Conservation (phyloP, 257 asterid species). For the Misopates orontium region DNA sequence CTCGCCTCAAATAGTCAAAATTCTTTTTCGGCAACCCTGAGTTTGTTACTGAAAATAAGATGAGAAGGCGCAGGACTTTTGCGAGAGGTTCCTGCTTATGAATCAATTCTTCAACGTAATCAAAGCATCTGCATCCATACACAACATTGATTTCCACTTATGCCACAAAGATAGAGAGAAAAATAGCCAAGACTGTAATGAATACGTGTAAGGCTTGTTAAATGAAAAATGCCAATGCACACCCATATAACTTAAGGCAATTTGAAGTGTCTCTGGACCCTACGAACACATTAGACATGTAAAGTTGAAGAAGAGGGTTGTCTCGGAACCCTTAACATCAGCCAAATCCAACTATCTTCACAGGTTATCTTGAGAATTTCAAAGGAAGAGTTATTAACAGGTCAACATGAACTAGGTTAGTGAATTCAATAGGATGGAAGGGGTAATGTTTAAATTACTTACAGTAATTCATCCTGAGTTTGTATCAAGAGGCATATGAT, state of each 20-base stretch:
- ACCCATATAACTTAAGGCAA: slow-evolving; percentile 11
- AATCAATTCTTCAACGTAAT: slow-evolving; percentile 91
- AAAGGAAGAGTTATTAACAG: background rate
- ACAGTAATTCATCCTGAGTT: background rate
- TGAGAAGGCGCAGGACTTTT: slow-evolving; percentile 74
- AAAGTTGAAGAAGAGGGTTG: too few relatives aligned
- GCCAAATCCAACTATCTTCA: too few relatives aligned
- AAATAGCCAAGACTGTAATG: background rate
- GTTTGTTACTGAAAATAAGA: slow-evolving; percentile 85
- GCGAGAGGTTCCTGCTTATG: slow-evolving; percentile 90
- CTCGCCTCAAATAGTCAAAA: slow-evolving; percentile 92
- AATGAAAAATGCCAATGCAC: background rate
- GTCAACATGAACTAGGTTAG: background rate
- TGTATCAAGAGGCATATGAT: background rate
- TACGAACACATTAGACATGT: too few relatives aligned
- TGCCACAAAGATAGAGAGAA: slow-evolving; percentile 10
- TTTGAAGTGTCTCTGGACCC: background rate
- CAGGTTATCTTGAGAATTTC: too few relatives aligned
- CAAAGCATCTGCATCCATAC: slow-evolving; percentile 71
- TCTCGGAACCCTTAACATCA: too few relatives aligned
- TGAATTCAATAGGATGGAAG: background rate
- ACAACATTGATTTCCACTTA: slow-evolving; percentile 25
- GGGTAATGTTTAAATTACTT: background rate
- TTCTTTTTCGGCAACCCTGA: slow-evolving; percentile 83
- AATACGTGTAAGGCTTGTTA: slow-evolving; percentile 3